Evolutionary conservation across 106 monocot genomes (phyloP), one percentile per base, ranked within the genome.

Genomic region (Apostasia shenzhenica): DNA sequence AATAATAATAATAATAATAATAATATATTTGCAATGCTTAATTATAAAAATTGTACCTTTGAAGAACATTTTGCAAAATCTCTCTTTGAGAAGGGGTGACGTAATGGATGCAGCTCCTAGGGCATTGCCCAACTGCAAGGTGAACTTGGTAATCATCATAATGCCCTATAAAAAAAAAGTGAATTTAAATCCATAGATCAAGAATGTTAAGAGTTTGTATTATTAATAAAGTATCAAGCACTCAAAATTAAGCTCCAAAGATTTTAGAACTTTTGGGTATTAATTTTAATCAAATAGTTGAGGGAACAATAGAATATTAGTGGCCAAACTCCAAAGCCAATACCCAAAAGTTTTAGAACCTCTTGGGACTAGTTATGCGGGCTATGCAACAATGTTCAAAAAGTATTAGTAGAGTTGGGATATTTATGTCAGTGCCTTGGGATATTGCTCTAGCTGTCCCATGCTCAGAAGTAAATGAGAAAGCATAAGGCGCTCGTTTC

Each of bases 91-190:
- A 73, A 72, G 91, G 86, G 5, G 95, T 95, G 40, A 91, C 95
- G 72, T 88, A 95, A 70, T 89, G 78, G 59, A 95, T 95, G 72
- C 95, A 95, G 69, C 80, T 84, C 57, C 85, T 82, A 14, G 95
- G 95, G 73, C 95, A 95, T 66, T 86, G 95, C 46, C 91, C 88
- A 9, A 84, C 95, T 45, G 91, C 95, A 69, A 91, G 77, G 45
- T 86, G 88, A 40, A 95, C 86, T 40, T 63, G 59, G 73, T 91
- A 84, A 74, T 91, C 88, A 52, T 88, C 88, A 54, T 66, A 57
- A 61, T 78, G 73, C 14, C 79, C 94, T 91, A 75, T 52, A 69
- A 7, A 12, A 62, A 62, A 26, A 26, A 26, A 26, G 26, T 26
- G 26, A 26, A 26, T 26, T 26, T 26, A 26, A 26, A 26, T 26